Evolutionary conservation across 2,329 filamentous ascomycete genomes (phyloP).

Genomic region (Gaeumannomyces sp.): DNA sequence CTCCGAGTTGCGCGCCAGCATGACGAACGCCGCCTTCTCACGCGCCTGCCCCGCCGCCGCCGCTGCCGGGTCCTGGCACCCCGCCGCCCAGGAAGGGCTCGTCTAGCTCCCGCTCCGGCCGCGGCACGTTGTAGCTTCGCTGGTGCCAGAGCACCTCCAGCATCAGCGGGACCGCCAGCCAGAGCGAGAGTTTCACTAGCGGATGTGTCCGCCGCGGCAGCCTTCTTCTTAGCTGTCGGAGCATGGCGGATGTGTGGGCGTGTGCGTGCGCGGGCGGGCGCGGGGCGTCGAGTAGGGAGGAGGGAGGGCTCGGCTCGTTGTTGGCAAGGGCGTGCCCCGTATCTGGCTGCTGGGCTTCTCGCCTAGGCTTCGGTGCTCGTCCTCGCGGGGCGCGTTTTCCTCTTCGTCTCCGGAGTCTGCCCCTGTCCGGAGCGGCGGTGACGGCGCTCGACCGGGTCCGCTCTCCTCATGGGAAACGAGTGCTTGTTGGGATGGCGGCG

Average conservation of each 20-base stretch:
- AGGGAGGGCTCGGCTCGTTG: neutral
- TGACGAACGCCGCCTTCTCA: constrained; percentile 38
- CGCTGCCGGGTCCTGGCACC: constrained; percentile 33
- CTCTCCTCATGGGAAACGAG: neutral
- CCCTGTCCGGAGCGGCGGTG: neutral
- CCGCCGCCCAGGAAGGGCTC: constrained; percentile 31
- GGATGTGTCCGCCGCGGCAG: constrained; percentile 6
- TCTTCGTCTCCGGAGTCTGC: neutral
- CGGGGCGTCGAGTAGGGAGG: neutral
- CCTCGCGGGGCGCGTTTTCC: neutral
- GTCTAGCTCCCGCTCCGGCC: constrained; percentile 31
- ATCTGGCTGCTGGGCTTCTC: neutral
- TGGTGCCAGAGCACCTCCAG: constrained; percentile 30
- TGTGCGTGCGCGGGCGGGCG: too few relatives aligned
- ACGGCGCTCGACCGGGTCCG: neutral
- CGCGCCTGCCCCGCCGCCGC: constrained; percentile 21
- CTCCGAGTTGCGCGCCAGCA: constrained; percentile 40
- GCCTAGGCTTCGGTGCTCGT: neutral
- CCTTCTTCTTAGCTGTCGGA: neutral
- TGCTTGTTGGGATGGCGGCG: too few relatives aligned
- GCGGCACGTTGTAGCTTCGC: constrained; percentile 27
- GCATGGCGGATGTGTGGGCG: neutral
- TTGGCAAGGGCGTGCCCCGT: too few relatives aligned
- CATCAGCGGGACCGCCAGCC: constrained; percentile 14
- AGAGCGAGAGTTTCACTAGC: neutral